A percentile compares a stretch with the other conserved stretches of the same genome.
Evolutionary conservation across 345 rosid genomes (phyloP).

Genomic region (Brassica nigra): DNA sequence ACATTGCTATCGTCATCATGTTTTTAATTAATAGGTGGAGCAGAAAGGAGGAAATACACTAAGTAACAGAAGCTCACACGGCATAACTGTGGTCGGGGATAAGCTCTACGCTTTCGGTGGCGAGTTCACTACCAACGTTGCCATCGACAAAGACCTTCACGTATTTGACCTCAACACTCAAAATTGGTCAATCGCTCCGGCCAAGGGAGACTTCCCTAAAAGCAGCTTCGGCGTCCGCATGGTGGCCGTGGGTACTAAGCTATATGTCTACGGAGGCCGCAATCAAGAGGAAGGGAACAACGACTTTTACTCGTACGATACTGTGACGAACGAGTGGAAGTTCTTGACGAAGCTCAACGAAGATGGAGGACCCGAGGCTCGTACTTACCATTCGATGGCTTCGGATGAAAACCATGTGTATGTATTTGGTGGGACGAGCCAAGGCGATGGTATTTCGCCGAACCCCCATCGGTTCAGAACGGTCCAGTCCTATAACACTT

Average conservation of each 20-base stretch:
- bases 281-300: not conserved
- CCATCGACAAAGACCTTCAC: slow-evolving; percentile 28
- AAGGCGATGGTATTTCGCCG: not conserved
- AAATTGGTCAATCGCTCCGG: not conserved
- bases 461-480: not conserved
- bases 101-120: slow-evolving; percentile 24
- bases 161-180: slow-evolving; percentile 22
- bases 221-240: not conserved
- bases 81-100: slow-evolving; percentile 20
- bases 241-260: not conserved
- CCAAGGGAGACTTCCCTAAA: not conserved
- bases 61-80: slow-evolving; percentile 22
- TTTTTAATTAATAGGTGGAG: not conserved
- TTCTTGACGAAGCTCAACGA: not conserved
- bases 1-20: not conserved
- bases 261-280: not conserved
- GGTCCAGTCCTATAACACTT: not conserved
- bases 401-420: not conserved
- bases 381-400: slow-evolving; percentile 1
- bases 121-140: not conserved
- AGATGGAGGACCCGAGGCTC: not conserved
- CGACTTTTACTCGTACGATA: not conserved
- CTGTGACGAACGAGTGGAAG: not conserved
- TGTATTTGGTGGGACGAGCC: slow-evolving; percentile 10
- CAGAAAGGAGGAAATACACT: slow-evolving; percentile 9